Base-by-base conservation (phyloP, 225 moss, liverwort and hornwort species). In the Marchantia polymorpha region DNA sequence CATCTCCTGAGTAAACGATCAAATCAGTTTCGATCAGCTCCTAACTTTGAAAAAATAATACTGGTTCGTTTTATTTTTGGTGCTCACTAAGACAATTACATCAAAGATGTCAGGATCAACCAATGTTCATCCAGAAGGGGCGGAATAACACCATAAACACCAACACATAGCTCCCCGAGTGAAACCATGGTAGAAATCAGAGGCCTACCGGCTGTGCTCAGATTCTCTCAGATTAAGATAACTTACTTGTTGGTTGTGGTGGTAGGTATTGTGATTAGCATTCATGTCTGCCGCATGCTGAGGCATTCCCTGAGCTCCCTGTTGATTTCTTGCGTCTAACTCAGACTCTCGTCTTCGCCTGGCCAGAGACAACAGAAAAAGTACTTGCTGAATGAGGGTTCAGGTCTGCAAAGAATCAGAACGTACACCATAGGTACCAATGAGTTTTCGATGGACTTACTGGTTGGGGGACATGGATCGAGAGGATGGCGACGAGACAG, bases 271-370 rank as follows among this genome's bases (percentile, higher is more conserved):
- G 26, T 90, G 92, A 83, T 84, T 88, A 75, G 79, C 74, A 68
- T 85, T 92, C 76, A 84, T 74, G 47, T 90, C 91, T 69, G 88
- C 84, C 12, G 87, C 48, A 27, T 92, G 91, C 76, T 83, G 83
- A 55, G 92, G 82, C 72, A 86, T 79, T 46, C 67, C 82, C 78
- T 89, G 92, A 49, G 86, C 85, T 47, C 82, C 82, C n/a, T 73
- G 73, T 55, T 82, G 82, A 27, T 80, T 63, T 74, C 87, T 84
- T 63, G 68, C 51, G 22, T 87, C 87, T 27, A 82, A 30, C 75
- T 87, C 87, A n/a, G 82, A 77, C 60, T 87, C 87, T 84, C 87
- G 76, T 50, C 87, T 81, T 58, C 87, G 84, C 51, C 87, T 87
- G 78, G 25, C 22, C 64, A 80, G 26, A 30, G 59, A 70, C 79